These are phyloP conservation scores for Ajuga chamaepitys DNA, from an alignment of 257 asterid genomes.

Conservation along the genomic window DNA sequence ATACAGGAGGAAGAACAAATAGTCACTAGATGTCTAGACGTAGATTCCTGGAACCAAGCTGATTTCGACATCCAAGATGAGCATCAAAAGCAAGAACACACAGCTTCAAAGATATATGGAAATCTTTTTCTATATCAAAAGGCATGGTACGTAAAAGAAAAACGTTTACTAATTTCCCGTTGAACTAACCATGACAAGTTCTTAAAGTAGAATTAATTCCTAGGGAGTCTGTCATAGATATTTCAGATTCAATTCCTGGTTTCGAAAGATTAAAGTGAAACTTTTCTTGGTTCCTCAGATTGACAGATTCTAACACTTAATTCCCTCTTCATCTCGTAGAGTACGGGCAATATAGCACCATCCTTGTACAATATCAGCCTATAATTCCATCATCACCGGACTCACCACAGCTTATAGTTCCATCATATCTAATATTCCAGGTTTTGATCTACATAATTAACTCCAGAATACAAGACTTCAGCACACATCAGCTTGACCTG, in stretches of 20 bases:
- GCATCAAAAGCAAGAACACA: neutral
- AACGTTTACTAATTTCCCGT: neutral
- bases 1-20: neutral
- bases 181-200: neutral
- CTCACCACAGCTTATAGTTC: neutral
- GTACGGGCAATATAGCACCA: neutral
- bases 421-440: too few relatives aligned
- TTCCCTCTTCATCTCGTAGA: neutral
- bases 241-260: neutral
- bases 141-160: neutral
- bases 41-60: neutral
- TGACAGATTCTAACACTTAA: neutral
- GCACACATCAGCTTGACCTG: neutral
- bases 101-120: neutral
- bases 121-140: neutral
- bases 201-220: neutral
- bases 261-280: neutral
- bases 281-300: neutral
- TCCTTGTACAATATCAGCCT: neutral
- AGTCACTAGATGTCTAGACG: neutral
- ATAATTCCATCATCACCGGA: neutral
- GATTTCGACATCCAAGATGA: neutral
- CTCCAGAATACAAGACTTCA: neutral
- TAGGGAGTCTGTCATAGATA: neutral
- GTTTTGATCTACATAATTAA: neutral